Conservation (phyloP, 305 asterid species). For the Striga hermonthica region DNA sequence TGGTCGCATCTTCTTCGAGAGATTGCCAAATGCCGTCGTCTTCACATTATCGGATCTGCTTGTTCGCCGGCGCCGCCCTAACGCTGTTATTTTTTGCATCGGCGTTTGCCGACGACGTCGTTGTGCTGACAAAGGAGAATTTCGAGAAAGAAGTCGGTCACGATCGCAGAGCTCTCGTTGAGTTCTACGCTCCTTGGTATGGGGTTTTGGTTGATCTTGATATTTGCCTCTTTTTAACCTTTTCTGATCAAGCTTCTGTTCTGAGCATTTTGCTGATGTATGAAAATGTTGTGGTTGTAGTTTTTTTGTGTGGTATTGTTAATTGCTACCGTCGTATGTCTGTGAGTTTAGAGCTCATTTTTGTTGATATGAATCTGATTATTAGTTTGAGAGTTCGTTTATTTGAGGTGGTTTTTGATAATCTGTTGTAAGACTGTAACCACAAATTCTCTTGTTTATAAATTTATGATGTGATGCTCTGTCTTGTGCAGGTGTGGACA, state of each 20-base stretch:
- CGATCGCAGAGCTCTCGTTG: slow-evolving; percentile 82
- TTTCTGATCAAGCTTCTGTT: too few species aligned
- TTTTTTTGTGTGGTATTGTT: too few species aligned
- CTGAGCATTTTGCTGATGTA: too few species aligned
- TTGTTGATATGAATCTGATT: slow-evolving; percentile 31
- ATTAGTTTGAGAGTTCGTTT: too few species aligned
- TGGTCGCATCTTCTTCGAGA: too few species aligned
- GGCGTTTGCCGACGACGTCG: slow-evolving; percentile 64
- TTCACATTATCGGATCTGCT: slow-evolving; percentile 44
- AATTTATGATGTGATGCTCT: slow-evolving; percentile 3
- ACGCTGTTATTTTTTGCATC: slow-evolving; percentile 40
- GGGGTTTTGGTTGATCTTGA: neutral
- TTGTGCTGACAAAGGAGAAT: slow-evolving; percentile 77
- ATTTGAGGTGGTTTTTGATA: too few species aligned
- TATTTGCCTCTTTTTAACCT: neutral
- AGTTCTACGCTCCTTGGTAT: slow-evolving; percentile 91
- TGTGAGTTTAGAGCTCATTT: slow-evolving; percentile 11
- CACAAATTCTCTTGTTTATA: slow-evolving; percentile 13
- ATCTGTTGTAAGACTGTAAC: too few species aligned
- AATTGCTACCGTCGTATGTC: slow-evolving; percentile 15
- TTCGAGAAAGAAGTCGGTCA: slow-evolving; percentile 84
- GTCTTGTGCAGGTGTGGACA: slow-evolving; percentile 77
- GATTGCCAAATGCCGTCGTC: slow-evolving; percentile 44
- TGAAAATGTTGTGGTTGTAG: too few species aligned
- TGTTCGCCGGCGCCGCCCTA: slow-evolving; percentile 35